Evolutionary conservation across 106 monocot genomes (phyloP), one percentile per base, ranked within the genome.

Genomic region (Ottelia alismoides): DNA sequence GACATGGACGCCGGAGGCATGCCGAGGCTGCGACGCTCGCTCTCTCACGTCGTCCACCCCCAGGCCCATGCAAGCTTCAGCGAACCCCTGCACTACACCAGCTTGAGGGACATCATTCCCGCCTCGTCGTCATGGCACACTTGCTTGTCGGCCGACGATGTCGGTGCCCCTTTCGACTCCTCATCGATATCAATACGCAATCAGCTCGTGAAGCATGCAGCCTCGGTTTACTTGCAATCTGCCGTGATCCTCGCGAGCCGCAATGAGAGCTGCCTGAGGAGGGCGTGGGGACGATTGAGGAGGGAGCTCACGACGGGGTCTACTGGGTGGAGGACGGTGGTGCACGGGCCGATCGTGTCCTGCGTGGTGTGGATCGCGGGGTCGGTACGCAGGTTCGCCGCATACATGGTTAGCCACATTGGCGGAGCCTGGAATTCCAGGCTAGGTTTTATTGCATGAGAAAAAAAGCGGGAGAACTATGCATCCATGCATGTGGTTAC

Each of bases 171-270:
- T 46, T 51, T 75, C 59, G 55, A 71, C 72, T 45, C 76, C 0
- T 72, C 84, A 12, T 22, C 31, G 20, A 73, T 79, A 35, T 48
- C 62, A 23, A 79, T 85, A 44, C 53, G 70, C 31, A 85, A 85
- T 62, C 75, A 69, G 10, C 62, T 85, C 2, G 66, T 85, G 48
- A 85, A 79, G 75, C 78, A 79, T 23, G 84, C 79, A 0, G 84
- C 84, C 0, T 79, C 84, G 11, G 72, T 60, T 1, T 85, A 85
- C 70, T 65, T 85, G 2, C 78, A 73, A 62, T 76, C 79, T 0
- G 71, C 83, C 7, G 78, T 65, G 6, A 45, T 79, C 53, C 60
- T 79, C 45, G 68, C 69, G 2, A 52, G 65, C 0, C 71, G 69
- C 6, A 60, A 85, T 49, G 66, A 62, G 57, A 69, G 45, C 53